phyloP scores from a whole-genome alignment of 164 flowering plant genomes.

The Houttuynia cordata region DNA sequence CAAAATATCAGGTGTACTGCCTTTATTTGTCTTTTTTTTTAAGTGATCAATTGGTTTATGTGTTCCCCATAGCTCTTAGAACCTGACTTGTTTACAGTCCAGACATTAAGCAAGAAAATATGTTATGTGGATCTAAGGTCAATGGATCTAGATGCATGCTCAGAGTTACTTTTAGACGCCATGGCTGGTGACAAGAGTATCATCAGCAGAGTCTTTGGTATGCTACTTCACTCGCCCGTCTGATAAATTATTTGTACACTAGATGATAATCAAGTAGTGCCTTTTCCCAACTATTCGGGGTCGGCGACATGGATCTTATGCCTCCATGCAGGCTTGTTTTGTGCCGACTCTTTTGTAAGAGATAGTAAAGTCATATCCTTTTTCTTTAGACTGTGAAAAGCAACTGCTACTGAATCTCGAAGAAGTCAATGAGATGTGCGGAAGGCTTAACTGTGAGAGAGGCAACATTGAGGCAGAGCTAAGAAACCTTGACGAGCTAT shows the following conservation, averaged over 20 bases:
- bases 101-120: constrained; percentile 57
- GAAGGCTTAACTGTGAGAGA: constrained; percentile 46
- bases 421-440: constrained; percentile 63
- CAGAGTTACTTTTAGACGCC: constrained; percentile 52
- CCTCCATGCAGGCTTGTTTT: too few relatives aligned
- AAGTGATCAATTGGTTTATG: not conserved
- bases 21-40: not conserved
- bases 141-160: constrained; percentile 32
- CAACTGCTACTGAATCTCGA: constrained; percentile 48
- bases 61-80: constrained; percentile 31
- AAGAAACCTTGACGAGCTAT: constrained; percentile 21
- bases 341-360: too few relatives aligned
- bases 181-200: constrained; percentile 70
- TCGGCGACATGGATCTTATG: too few relatives aligned
- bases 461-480: constrained; percentile 32
- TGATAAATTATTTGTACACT: too few relatives aligned
- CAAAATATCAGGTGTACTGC: constrained; percentile 6
- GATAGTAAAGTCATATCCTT: too few relatives aligned
- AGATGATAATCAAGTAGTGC: too few relatives aligned
- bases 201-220: constrained; percentile 82
- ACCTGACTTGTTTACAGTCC: constrained; percentile 87
- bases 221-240: constrained; percentile 8
- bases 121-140: constrained; percentile 59
- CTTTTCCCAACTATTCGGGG: too few relatives aligned
- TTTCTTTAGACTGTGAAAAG: constrained; percentile 1